Evolutionary conservation across 2,329 filamentous ascomycete species (phyloP).

Genomic region (Boeremia exigua): DNA sequence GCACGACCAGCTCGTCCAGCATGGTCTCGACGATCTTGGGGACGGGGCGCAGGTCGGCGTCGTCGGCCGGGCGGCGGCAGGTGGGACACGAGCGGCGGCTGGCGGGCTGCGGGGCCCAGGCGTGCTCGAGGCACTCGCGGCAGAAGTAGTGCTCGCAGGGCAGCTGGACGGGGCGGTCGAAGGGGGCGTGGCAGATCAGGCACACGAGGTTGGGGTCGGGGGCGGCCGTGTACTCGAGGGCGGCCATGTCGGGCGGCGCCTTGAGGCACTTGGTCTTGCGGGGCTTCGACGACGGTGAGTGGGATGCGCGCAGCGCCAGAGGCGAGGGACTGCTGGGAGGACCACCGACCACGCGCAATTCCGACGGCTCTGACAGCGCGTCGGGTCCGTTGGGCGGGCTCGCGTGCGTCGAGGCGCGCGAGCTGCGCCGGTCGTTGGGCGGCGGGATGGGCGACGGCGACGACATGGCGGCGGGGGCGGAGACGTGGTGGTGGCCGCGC

Average conservation of each 20-base stretch:
- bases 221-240: slow-evolving; percentile 62
- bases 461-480: slow-evolving; percentile 36
- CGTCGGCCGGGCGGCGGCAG: slow-evolving; percentile 58
- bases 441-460: slow-evolving; percentile 45
- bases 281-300: slow-evolving; percentile 47
- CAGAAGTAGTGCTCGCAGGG: slow-evolving; percentile 71
- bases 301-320: slow-evolving; percentile 46
- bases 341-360: slow-evolving; percentile 45
- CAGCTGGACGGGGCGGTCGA: slow-evolving; percentile 63
- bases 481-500: slow-evolving; percentile 14
- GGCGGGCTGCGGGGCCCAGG: slow-evolving; percentile 41
- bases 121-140: slow-evolving; percentile 60
- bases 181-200: slow-evolving; percentile 68
- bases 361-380: slow-evolving; percentile 26
- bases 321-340: slow-evolving; percentile 48
- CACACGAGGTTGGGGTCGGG: slow-evolving; percentile 68
- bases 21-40: slow-evolving; percentile 66
- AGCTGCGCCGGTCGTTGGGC: slow-evolving; percentile 45
- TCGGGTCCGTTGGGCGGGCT: slow-evolving; percentile 29
- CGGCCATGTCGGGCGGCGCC: slow-evolving; percentile 59
- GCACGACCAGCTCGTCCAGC: slow-evolving; percentile 66
- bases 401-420: slow-evolving; percentile 42
- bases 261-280: slow-evolving; percentile 43
- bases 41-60: slow-evolving; percentile 45
- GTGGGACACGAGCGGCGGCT: slow-evolving; percentile 59